These are phyloP conservation scores for Colletotrichum theobromicola DNA, from an alignment of 2,329 filamentous ascomycete species.

Conservation along the genomic window DNA sequence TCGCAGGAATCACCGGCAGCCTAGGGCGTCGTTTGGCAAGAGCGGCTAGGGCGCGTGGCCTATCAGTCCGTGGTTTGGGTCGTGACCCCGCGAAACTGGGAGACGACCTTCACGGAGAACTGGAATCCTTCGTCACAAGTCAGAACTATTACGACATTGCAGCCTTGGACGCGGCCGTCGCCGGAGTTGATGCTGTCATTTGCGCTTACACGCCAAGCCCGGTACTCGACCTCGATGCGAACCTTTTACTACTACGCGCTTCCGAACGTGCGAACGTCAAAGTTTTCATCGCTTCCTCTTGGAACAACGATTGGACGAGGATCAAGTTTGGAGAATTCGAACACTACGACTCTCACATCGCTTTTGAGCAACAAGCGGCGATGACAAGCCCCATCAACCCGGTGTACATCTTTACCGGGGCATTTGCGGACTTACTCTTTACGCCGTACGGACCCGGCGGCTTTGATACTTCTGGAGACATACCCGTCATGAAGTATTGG, in stretches of 20 bases:
- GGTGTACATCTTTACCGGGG: constrained; percentile 34
- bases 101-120: constrained; percentile 5
- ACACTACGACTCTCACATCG: constrained; percentile 36
- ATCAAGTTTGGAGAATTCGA: constrained; percentile 32
- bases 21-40: constrained; percentile 34
- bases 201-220: constrained; percentile 31
- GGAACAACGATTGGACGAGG: constrained; percentile 37
- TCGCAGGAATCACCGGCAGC: constrained; percentile 40
- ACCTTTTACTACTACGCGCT: constrained; percentile 39
- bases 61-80: constrained; percentile 38
- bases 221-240: constrained; percentile 31
- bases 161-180: constrained; percentile 34
- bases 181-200: constrained; percentile 40
- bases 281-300: constrained; percentile 31
- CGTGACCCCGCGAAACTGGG: constrained; percentile 33
- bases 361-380: constrained; percentile 35
- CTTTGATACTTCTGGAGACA: background rate
- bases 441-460: background rate
- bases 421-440: constrained; percentile 30
- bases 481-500: background rate
- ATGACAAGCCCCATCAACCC: constrained; percentile 31
- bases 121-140: constrained; percentile 32
- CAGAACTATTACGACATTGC: constrained; percentile 32
- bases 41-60: constrained; percentile 29
- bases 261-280: constrained; percentile 38